Evolutionary conservation across 2,329 filamentous ascomycete genomes (phyloP), one percentile per base, ranked within the genome.

Genomic region (Colletotrichum zoysiae): DNA sequence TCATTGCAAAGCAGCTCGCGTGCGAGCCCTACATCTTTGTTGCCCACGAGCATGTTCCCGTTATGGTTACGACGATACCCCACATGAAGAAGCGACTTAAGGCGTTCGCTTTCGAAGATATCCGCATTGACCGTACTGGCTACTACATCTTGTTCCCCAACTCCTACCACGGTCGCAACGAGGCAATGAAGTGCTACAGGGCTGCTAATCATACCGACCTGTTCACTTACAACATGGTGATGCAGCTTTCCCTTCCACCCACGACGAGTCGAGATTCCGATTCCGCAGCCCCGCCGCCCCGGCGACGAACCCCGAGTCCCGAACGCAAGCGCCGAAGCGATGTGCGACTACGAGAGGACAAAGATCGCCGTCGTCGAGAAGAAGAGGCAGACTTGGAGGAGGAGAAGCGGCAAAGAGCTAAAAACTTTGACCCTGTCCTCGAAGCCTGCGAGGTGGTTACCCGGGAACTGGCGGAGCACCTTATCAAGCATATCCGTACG

Each of bases 91-190:
- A 95, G 81, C 89, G 95, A 62, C 85, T 98, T 65, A 96, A 95
- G 81, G 90, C 91, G 62, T 97, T 93, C 79, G 86, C 89, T 71
- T 94, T 95, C 82, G 91, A 93, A 74, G 91, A 95, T 61, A 92
- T 99, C 63, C 89, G 94, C 44, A 90, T 93, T 71, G 96, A 99
- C 79, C 90, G 90, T 70, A 92, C 90, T 0, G 96, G 96, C 0
- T 99, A 98, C 81, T 98, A 94, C 79, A 90, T 98, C 64, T 86
- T 95, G n/a, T 99, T 99, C 78, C 90, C 93, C 62, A 92, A 95
- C 76, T 93, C 90, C 1, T 88, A 89, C 66, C 86, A 87, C 11
- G 95, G 95, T 3, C 91, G 95, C 76, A 86, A 91, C 67, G 95
- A 98, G 81, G 92, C 94, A 0, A 91, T 93, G 75, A 88, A 93